Base-by-base conservation (phyloP, 192 early-diverging fungal genomes). In the Gamsiella multidivaricata region DNA sequence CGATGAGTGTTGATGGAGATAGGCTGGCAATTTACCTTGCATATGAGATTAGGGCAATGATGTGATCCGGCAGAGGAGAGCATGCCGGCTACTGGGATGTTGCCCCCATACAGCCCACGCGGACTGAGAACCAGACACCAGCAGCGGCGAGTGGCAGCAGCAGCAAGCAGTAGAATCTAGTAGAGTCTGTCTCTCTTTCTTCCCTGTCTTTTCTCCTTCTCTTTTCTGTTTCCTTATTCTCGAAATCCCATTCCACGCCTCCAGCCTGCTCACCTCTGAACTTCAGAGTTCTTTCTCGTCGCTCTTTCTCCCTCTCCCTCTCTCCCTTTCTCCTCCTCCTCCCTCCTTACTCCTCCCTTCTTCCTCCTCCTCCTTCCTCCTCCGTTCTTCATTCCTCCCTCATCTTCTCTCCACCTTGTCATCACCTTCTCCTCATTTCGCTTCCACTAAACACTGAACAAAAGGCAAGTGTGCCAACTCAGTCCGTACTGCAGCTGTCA, bases 201-300 rank as follows among this genome's bases (percentile, higher is more conserved):
- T 54, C 22, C 43, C 49, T 42, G 26, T 8, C 33, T 72, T 18
- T 34, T 17, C 22, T 32, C 34, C n/a, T n/a, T n/a, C n/a, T 25
- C 18, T 34, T 32, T 46, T 23, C 23, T 50, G 12, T 4, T 25
- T 49, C 59, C 31, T 22, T 37, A 60, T 66, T 66, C 63, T 49
- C 37, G 70, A 64, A 63, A 65, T 62, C 73, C 58, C 73, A 31
- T 67, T 56, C 69, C 58, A 36, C 51, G 36, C 47, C 47, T 60
- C 49, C 14, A 46, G 31, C 49, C 11, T 37, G 42, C 36, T 31
- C 22, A n/a, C 56, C 54, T 1, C n/a, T n/a, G n/a, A n/a, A 53
- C 9, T 20, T 11, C 50, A 3, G 26, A 20, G 8, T 22, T 26
- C 7, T 18, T 22, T 31, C 12, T 11, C 42, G 18, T 23, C n/a